Evolutionary conservation across 371 early-diverging fungal genomes (phyloP).

Genomic region (Nosema granulosis): DNA sequence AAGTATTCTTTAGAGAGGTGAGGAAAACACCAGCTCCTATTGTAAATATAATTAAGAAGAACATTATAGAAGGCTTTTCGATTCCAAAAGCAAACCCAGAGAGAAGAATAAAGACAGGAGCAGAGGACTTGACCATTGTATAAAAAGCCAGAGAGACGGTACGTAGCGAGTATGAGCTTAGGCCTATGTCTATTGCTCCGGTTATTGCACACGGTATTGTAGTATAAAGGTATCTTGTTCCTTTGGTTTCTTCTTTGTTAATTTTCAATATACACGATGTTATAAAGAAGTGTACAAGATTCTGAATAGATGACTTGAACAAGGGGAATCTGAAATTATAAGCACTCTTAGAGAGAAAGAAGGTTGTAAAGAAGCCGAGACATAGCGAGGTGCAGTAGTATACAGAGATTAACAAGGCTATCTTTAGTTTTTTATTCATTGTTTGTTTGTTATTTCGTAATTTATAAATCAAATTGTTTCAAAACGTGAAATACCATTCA

Average conservation of each 20-base stretch:
- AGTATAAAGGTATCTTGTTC: slow-evolving; percentile 7
- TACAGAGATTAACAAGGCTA: slow-evolving; percentile 22
- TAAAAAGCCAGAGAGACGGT: slow-evolving; percentile 64
- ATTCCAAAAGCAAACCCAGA: slow-evolving; percentile 63
- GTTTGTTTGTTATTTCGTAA: slow-evolving; percentile 22
- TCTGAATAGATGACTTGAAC: slow-evolving; percentile 55
- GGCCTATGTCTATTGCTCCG: slow-evolving; percentile 62
- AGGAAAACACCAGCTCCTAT: slow-evolving; percentile 65
- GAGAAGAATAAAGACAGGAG: slow-evolving; percentile 66
- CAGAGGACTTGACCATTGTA: slow-evolving; percentile 66
- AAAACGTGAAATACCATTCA: too few relatives aligned
- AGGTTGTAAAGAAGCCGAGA: slow-evolving; percentile 63
- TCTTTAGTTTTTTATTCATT: slow-evolving; percentile 23
- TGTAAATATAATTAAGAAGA: slow-evolving; percentile 58
- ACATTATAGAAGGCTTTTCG: slow-evolving; percentile 55
- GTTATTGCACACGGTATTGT: slow-evolving; percentile 59
- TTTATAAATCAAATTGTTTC: too few relatives aligned
- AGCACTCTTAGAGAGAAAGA: slow-evolving; percentile 54
- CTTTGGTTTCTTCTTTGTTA: slow-evolving; percentile 34
- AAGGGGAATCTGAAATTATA: slow-evolving; percentile 67
- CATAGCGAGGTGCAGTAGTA: slow-evolving; percentile 56
- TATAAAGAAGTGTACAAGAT: slow-evolving; percentile 63
- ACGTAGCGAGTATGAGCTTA: slow-evolving; percentile 62
- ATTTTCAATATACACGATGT: slow-evolving; percentile 36
- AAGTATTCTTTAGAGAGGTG: slow-evolving; percentile 52